phyloP scores from a whole-genome alignment of 2,329 filamentous ascomycete genomes.

The Pestalotiopsis sp. region DNA sequence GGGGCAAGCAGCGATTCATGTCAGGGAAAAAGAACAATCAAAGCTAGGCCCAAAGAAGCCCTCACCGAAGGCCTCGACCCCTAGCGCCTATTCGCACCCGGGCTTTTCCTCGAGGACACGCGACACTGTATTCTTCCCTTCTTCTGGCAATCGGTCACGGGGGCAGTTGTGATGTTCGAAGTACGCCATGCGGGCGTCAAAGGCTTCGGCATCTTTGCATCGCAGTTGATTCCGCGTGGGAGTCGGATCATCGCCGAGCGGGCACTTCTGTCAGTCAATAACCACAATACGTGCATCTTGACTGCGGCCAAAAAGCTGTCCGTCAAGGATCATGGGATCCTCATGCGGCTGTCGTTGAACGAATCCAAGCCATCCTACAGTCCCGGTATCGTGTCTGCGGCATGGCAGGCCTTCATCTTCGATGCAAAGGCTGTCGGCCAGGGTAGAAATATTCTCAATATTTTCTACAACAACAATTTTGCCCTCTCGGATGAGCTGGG shows the following conservation, averaged over 20 bases:
- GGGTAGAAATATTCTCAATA: constrained; percentile 20
- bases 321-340: constrained; percentile 5
- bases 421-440: constrained; percentile 6
- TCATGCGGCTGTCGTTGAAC: constrained; percentile 18
- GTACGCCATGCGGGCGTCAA: constrained; percentile 22
- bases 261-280: constrained; percentile 23
- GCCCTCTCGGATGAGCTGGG: constrained; percentile 12
- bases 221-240: constrained; percentile 21
- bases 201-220: constrained; percentile 29
- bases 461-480: constrained; percentile 29
- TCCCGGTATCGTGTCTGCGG: constrained; percentile 2
- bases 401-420: not conserved
- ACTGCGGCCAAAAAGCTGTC: constrained; percentile 16
- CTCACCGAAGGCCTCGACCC: not conserved
- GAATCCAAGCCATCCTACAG: constrained; percentile 9
- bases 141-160: not conserved
- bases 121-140: not conserved
- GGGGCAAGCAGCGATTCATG: too few species aligned
- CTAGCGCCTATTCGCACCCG: not conserved
- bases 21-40: not conserved
- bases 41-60: constrained; percentile 7
- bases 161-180: constrained; percentile 20
- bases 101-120: not conserved
- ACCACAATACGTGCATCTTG: constrained; percentile 21
- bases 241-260: constrained; percentile 28